phyloP scores from a whole-genome alignment of 202 grass and related monocot species.

The Elaeis oleifera region DNA sequence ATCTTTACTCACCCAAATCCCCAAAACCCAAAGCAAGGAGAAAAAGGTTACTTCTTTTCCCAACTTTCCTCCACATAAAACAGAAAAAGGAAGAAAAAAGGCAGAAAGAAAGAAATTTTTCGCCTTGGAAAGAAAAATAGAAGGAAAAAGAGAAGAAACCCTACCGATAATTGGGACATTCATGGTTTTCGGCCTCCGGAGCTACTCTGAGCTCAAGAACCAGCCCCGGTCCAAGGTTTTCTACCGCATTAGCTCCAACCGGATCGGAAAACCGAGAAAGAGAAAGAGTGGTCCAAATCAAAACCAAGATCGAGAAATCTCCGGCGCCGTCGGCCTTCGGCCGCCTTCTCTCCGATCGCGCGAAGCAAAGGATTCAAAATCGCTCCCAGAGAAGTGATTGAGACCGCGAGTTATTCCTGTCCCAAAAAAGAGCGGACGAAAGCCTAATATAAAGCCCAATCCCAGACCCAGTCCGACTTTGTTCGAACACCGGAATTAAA shows the following conservation, averaged over 20 bases:
- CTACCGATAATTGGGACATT: conserved; percentile 79
- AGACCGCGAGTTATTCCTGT: no score
- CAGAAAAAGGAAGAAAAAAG: conserved; percentile 12
- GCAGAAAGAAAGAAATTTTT: background rate
- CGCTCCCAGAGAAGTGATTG: no score
- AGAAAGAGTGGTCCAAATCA: no score
- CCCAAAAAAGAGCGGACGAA: no score
- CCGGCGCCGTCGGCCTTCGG: no score
- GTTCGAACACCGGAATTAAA: no score
- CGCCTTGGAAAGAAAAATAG: background rate
- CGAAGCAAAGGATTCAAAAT: no score
- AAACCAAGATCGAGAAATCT: no score
- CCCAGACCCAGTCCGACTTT: no score
- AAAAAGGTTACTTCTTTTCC: background rate
- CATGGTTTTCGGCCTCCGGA: conserved; percentile 30
- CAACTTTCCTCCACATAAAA: conserved; percentile 1
- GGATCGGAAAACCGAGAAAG: background rate
- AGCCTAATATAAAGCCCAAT: no score
- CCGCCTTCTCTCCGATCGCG: no score
- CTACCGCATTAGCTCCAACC: background rate
- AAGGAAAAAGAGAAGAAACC: conserved; percentile 17
- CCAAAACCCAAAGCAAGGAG: conserved; percentile 2
- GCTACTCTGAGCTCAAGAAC: no score
- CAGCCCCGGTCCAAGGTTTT: background rate
- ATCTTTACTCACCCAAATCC: conserved; percentile 41